Evolutionary conservation across 2,329 filamentous ascomycete genomes (phyloP).

Genomic region (Colletotrichum spinosum): DNA sequence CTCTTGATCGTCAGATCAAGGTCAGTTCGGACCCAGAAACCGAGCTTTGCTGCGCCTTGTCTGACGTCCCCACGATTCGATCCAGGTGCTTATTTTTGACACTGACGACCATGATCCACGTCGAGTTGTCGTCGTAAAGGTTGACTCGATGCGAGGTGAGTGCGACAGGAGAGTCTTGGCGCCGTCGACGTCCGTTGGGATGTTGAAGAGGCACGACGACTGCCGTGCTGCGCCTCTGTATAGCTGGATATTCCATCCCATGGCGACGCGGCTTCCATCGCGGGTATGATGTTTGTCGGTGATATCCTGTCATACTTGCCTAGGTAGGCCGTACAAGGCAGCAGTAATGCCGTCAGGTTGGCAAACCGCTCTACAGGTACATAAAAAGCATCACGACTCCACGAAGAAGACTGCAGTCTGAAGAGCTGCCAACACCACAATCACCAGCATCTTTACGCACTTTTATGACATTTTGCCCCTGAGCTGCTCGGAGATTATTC

Average conservation of each 20-base stretch:
- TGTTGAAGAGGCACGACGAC: not conserved
- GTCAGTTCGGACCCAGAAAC: too few species aligned
- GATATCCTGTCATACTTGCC: too few species aligned
- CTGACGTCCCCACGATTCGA: not conserved
- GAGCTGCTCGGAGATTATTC: too few species aligned
- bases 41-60: not conserved
- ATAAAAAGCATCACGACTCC: too few species aligned
- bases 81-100: conserved; percentile 4
- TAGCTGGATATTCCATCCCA: not conserved
- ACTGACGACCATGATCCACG: not conserved
- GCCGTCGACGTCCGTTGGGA: not conserved
- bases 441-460: too few species aligned
- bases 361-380: too few species aligned
- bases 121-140: not conserved
- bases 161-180: not conserved
- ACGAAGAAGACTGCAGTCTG: too few species aligned
- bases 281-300: not conserved
- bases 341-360: too few species aligned
- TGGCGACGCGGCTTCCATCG: not conserved
- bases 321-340: too few species aligned
- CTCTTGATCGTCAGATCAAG: conserved; percentile 3
- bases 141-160: not conserved
- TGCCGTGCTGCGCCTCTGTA: not conserved
- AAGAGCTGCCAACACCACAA: too few species aligned
- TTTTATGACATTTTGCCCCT: too few species aligned